Evolutionary conservation across 75 land plant species (phyloP).

Genomic region (Larix kaempferi): DNA sequence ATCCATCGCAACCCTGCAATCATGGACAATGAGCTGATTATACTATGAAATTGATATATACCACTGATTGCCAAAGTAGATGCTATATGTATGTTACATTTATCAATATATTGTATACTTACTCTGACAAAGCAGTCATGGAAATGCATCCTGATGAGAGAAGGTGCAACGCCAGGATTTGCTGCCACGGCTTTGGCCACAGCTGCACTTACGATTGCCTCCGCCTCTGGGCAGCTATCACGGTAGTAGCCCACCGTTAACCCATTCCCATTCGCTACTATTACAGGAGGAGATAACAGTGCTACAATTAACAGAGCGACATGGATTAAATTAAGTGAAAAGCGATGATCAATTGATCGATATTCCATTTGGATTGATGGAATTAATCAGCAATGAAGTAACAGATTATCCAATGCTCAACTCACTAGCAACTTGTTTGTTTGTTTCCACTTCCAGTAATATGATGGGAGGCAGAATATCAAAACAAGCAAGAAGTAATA

Average conservation of each 20-base stretch:
- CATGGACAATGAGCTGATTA: background rate
- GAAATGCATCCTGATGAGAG: constrained; percentile 27
- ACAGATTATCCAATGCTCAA: no score
- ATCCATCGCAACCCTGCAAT: background rate
- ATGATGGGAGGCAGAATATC: no score
- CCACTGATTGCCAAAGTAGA: background rate
- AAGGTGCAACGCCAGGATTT: constrained; percentile 17
- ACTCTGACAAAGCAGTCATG: constrained; percentile 40
- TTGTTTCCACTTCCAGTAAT: no score
- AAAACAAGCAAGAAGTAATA: no score
- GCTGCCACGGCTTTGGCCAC: constrained; percentile 12
- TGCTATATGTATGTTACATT: no score
- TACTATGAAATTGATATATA: background rate
- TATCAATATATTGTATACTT: background rate
- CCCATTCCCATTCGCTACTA: background rate
- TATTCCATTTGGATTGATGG: no score
- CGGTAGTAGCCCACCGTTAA: constrained; percentile 20
- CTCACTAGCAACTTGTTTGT: no score
- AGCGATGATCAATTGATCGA: no score
- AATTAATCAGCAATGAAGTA: no score
- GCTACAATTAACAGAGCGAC: no score
- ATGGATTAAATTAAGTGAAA: no score
- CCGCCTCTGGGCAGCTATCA: constrained; percentile 28
- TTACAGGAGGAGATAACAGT: no score
- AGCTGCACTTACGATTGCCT: constrained; percentile 14